phyloP scores from a whole-genome alignment of 2,329 filamentous ascomycete species.

The Arthrocladium fulminans region DNA sequence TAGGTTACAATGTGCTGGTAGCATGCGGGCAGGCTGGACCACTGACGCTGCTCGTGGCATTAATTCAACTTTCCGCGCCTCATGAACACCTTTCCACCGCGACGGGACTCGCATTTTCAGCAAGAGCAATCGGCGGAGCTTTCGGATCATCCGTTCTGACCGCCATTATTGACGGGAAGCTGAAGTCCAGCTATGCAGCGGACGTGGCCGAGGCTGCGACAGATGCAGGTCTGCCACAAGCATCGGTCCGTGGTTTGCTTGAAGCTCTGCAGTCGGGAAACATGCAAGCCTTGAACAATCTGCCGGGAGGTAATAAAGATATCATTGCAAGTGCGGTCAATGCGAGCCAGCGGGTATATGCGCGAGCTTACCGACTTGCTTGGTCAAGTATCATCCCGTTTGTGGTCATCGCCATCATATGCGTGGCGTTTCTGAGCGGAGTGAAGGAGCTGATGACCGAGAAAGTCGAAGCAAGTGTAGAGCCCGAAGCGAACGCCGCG shows the following conservation, averaged over 20 bases:
- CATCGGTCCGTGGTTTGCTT: constrained; percentile 32
- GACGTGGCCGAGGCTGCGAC: constrained; percentile 36
- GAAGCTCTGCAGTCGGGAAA: constrained; percentile 32
- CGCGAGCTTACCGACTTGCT: constrained; percentile 41
- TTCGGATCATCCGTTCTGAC: constrained; percentile 46
- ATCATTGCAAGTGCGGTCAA: constrained; percentile 33
- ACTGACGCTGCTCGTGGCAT: constrained; percentile 42
- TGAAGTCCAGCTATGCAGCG: constrained; percentile 33
- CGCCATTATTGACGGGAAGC: constrained; percentile 44
- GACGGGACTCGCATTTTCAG: constrained; percentile 46
- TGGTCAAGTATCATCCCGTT: constrained; percentile 47
- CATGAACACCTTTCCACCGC: constrained; percentile 46
- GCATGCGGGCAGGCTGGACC: constrained; percentile 45
- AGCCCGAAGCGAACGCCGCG: constrained; percentile 24
- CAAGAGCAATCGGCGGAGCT: constrained; percentile 45
- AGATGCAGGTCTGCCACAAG: constrained; percentile 34
- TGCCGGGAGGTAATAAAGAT: constrained; percentile 31
- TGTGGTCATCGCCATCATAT: constrained; percentile 40
- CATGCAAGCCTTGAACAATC: constrained; percentile 18
- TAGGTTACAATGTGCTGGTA: constrained; percentile 41
- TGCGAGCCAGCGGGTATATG: constrained; percentile 40
- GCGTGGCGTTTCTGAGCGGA: constrained; percentile 38
- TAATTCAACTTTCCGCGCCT: constrained; percentile 46
- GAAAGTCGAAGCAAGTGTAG: constrained; percentile 46
- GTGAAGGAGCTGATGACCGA: constrained; percentile 48